phyloP scores from a whole-genome alignment of 1,139 yeast genomes.

The Candida glucosophila region DNA sequence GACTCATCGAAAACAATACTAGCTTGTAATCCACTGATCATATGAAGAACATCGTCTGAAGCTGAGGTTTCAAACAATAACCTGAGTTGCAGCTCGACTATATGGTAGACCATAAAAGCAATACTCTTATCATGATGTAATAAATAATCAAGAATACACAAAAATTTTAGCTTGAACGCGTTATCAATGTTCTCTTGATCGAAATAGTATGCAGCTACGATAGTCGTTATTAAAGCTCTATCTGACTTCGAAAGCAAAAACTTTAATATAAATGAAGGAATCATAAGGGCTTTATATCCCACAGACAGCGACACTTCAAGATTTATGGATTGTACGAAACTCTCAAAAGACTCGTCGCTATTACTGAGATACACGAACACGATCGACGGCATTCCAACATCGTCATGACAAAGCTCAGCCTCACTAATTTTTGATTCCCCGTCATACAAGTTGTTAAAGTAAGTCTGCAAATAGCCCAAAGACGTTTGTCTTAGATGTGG shows the following conservation, averaged over 20 bases:
- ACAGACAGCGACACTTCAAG: slow-evolving; percentile 12
- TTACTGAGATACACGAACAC: slow-evolving; percentile 50
- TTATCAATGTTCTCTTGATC: slow-evolving; percentile 35
- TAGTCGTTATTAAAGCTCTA: slow-evolving; percentile 37
- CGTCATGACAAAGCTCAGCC: slow-evolving; percentile 4
- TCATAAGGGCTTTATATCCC: slow-evolving; percentile 18
- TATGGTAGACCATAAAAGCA: slow-evolving; percentile 39
- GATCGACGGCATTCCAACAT: slow-evolving; percentile 34
- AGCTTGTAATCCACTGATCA: slow-evolving; percentile 20
- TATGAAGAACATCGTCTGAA: slow-evolving; percentile 19
- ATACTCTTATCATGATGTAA: slow-evolving; percentile 24
- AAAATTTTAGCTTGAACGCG: slow-evolving; percentile 42
- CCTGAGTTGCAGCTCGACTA: slow-evolving; percentile 33
- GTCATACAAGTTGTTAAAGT: slow-evolving; percentile 39
- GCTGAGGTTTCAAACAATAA: slow-evolving; percentile 22
- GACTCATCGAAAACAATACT: slow-evolving; percentile 13
- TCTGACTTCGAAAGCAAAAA: slow-evolving; percentile 36
- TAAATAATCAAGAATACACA: slow-evolving; percentile 39
- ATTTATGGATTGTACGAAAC: slow-evolving; percentile 29
- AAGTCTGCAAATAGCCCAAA: slow-evolving; percentile 38
- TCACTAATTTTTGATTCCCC: slow-evolving; percentile 4
- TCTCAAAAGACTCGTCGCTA: slow-evolving; percentile 39
- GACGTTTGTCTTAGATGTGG: slow-evolving; percentile 57
- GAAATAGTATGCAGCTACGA: slow-evolving; percentile 48
- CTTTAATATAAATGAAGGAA: slow-evolving; percentile 43